phyloP scores from a whole-genome alignment of 257 asterid species.

The Jacaranda copaia region DNA sequence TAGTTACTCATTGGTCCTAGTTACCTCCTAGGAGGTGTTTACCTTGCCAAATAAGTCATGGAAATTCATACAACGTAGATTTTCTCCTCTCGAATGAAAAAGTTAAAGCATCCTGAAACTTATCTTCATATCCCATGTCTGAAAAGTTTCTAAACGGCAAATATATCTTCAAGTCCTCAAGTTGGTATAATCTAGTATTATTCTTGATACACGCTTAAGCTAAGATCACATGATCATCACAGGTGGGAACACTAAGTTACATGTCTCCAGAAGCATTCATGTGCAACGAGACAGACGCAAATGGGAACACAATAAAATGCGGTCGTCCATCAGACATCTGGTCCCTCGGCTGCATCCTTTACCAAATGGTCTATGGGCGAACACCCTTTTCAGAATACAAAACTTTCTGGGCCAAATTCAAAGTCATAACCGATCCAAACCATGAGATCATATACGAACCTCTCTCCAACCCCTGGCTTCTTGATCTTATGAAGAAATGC shows the following conservation, averaged over 20 bases:
- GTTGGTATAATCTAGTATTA: not conserved
- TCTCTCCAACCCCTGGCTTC: constrained; percentile 85
- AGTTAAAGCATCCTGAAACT: not conserved
- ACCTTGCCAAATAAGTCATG: not conserved
- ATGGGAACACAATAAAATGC: constrained; percentile 91
- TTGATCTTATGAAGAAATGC: constrained; percentile 94
- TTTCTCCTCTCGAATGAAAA: not conserved
- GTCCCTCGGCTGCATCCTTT: constrained; percentile 99
- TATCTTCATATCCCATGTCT: not conserved
- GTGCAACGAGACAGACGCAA: constrained; percentile 93
- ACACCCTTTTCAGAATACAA: constrained; percentile 93
- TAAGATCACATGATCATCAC: constrained; percentile 40
- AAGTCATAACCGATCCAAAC: constrained; percentile 91
- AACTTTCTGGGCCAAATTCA: constrained; percentile 98
- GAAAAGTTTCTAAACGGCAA: not conserved
- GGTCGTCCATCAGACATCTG: constrained; percentile 97
- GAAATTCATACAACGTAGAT: constrained; percentile 15
- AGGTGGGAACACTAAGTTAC: constrained; percentile 98
- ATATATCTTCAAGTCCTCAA: not conserved
- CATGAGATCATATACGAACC: constrained; percentile 80
- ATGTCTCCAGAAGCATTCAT: constrained; percentile 99
- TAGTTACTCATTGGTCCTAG: not conserved
- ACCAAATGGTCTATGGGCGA: constrained; percentile 98
- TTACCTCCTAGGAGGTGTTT: not conserved
- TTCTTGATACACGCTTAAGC: not conserved